phyloP scores from a whole-genome alignment of 1,139 yeast genomes.

The Geotrichum reessii region DNA sequence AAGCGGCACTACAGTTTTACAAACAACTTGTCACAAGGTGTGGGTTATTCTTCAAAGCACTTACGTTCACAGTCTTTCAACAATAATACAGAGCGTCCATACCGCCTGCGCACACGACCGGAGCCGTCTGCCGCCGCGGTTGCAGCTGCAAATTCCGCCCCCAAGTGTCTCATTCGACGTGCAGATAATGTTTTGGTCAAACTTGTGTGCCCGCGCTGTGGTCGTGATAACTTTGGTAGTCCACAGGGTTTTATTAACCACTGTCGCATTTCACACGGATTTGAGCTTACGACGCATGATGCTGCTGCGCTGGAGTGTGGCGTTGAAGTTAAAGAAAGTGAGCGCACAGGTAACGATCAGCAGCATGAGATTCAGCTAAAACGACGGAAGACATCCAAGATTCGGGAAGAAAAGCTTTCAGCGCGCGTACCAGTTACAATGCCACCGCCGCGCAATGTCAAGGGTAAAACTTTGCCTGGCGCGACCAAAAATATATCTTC shows the following conservation, averaged over 20 bases:
- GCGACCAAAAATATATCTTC: neutral
- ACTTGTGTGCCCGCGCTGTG: conserved; percentile 63
- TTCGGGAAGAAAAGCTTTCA: neutral
- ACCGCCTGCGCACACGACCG: conserved; percentile 9
- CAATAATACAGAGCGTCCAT: neutral
- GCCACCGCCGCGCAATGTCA: conserved; percentile 7
- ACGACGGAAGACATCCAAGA: conserved; percentile 30
- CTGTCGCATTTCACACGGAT: conserved; percentile 64
- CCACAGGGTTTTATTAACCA: conserved; percentile 80
- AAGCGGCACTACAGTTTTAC: conserved; percentile 4
- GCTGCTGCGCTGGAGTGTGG: conserved; percentile 73
- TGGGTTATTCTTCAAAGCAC: neutral
- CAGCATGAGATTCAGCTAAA: conserved; percentile 48
- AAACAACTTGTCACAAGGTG: neutral
- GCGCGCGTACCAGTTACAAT: neutral
- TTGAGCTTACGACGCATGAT: conserved; percentile 67
- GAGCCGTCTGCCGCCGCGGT: neutral
- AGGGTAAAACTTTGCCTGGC: conserved; percentile 6
- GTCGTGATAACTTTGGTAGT: conserved; percentile 63
- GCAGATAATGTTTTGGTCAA: conserved; percentile 67
- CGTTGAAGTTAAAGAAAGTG: conserved; percentile 44
- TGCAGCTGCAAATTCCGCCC: conserved; percentile 16
- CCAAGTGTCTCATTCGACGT: conserved; percentile 57
- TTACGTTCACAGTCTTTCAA: conserved; percentile 1
- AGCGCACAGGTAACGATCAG: neutral